Evolutionary conservation across 2,329 filamentous ascomycete species (phyloP), one percentile per base, ranked within the genome.

Genomic region (Volutella citrinella): DNA sequence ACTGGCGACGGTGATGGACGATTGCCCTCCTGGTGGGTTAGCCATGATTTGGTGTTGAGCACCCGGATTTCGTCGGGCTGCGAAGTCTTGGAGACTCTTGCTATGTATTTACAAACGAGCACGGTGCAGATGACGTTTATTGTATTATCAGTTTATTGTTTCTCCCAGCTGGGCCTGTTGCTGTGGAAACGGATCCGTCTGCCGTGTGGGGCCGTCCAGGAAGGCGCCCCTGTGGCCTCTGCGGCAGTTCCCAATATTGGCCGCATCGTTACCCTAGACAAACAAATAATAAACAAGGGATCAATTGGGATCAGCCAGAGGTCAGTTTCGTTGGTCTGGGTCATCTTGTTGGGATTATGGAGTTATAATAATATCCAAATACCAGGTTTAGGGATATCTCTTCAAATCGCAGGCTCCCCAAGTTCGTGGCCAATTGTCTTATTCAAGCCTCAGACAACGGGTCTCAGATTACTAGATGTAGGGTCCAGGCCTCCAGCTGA

Each of bases 1-100:
- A 79, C 75, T 72, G 51, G 75, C 68, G 52, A 80, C 76, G 30
- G 67, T 71, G 55, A 80, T 80, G 25, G 76, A 80, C 27, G 75
- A 78, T 48, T 63, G 56, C 18, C 59, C 61, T 23, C 56, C 34
- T 19, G 27, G 30, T 40, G n/a, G n/a, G n/a, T n/a, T n/a, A n/a
- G 42, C 46, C 51, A 51, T 52, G 22, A 13, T 49, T n/a, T 36
- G 27, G 28, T 35, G 34, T 24, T 29, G 24, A 38, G 36, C 38
- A 34, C 32, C 30, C 32, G 30, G 30, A 27, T 45, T 40, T 47
- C 18, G 43, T 45, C 17, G 34, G 38, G 31, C 41, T 32, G 21
- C 38, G 42, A 48, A 35, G 38, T 43, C 16, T 32, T 27, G 24
- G 33, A 39, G 22, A 17, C 32, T 35, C 16, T 15, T 10, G 19